Base-by-base conservation (phyloP, 805 yeast species). In the Candida nitratophila region DNA sequence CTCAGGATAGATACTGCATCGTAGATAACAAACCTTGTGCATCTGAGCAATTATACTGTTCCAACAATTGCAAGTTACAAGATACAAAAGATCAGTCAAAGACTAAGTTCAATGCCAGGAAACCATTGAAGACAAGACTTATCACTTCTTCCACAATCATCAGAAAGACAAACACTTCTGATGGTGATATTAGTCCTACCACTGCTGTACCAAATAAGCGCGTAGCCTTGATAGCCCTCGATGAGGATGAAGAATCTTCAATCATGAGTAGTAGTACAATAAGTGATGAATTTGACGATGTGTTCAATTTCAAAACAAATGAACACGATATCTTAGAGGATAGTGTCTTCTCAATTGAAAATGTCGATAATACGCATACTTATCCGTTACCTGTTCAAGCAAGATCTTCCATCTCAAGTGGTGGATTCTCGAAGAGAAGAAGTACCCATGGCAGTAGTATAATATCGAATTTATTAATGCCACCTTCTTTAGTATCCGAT, bases 1-100 rank as follows among this genome's bases (percentile, higher is more conserved):
- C 42, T 38, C 57, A 54, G 42, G 57, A 54, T 40, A 49, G 50
- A 14, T 50, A 49, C 34, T 54, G 57, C 53, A 52, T 54, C 44
- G 51, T 54, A 36, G 57, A 54, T 41, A 52, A 45, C 50, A 52
- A 45, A 29, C 48, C 40, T 16, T 43, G 42, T 5, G 35, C 8
- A 12, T 7, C 17, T 27, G 40, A 26, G 16, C 17, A 32, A 10
- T 24, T 54, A 19, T 54, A 54, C 45, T 54, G 57, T 47, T 54
- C 57, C 3, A 40, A 42, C 12, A 49, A 50, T 38, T 54, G 57
- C 51, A 48, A 50, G 29, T 19, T 45, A 36, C 43, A 47, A 40
- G 57, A 54, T 45, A 44, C 48, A 6, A 17, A 20, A 17, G 14
- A 20, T 5, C 35, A 19, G 43, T 39, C 41, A 37, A 34, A 34